Base-by-base conservation (phyloP, 768 basidiomycete genomes). In the Auriscalpium vulgare region DNA sequence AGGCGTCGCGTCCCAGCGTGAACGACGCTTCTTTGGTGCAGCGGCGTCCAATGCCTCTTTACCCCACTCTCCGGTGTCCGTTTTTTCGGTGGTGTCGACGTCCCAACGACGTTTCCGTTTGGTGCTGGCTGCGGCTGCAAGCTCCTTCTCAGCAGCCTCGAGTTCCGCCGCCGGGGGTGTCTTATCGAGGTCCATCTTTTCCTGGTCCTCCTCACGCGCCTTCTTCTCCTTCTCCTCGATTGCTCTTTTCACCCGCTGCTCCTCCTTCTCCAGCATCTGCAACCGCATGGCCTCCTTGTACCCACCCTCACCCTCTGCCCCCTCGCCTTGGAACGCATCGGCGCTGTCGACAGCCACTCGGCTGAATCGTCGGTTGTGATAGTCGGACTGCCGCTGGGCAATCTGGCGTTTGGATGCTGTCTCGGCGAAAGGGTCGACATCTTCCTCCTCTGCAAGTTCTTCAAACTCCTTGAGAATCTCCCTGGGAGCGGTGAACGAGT, bases 211-310 rank as follows among this genome's bases (percentile, higher is more conserved):
- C 66, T 91, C 88, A 57, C 82, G 75, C 9, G 87, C 86, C 65
- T 79, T 79, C 70, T 82, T 84, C 73, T 90, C 85, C 74, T 91
- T 88, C 68, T 95, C 92, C 69, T 94, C 89, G 58, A 94, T 94
- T 17, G 87, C 87, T 63, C 83, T 76, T 67, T 79, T 77, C 37
- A 98, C 93, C 59, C 90, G 75, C 62, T 74, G 76, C 72, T 98
- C 97, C 73, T 98, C 97, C 72, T 91, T 88, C 78, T 98, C 94
- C 70, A 99, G 73, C 67, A 85, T 83, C 58, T 88, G 78, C 63
- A 95, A 66, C 66, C 93, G 80, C 97, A 98, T 99, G 11, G 93
- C 90, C 67, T 97, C 95, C 67, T 91, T 95, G 70, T 98, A 99
- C 3, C 90, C 89, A 47, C 92, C 91, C 66, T 92, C 91, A 1